phyloP scores from a whole-genome alignment of 2,329 filamentous ascomycete genomes.

The Pseudogymnoascus sp. region DNA sequence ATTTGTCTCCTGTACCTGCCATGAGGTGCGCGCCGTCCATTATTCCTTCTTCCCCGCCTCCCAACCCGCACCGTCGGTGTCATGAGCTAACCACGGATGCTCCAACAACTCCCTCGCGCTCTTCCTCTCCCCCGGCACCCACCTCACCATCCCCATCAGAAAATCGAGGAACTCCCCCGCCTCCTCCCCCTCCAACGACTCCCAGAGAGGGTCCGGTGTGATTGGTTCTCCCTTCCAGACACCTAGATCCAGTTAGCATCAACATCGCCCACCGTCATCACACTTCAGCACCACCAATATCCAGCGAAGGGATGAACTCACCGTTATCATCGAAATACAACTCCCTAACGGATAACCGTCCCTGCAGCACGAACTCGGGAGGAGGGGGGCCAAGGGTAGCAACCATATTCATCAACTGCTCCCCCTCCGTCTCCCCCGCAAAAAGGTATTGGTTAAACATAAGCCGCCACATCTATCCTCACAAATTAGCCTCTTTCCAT shows the following conservation, averaged over 20 bases:
- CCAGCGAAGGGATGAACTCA: background rate
- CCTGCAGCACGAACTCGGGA: constrained; percentile 20
- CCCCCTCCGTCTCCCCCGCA: constrained; percentile 22
- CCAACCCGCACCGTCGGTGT: background rate
- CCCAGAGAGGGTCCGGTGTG: constrained; percentile 10
- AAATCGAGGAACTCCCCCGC: constrained; percentile 27
- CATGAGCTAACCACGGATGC: constrained; percentile 24
- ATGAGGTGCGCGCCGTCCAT: background rate
- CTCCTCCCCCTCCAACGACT: constrained; percentile 24
- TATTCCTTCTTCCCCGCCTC: background rate
- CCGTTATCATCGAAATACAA: constrained; percentile 13
- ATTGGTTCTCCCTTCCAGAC: constrained; percentile 7
- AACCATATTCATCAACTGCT: constrained; percentile 35
- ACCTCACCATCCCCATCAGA: constrained; percentile 26
- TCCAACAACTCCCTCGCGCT: constrained; percentile 27
- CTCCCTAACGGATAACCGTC: background rate
- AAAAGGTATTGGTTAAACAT: constrained; percentile 9
- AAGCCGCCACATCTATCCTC: background rate
- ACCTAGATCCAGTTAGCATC: constrained; percentile 7
- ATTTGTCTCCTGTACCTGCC: background rate
- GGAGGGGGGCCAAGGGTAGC: constrained; percentile 33
- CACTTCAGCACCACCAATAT: background rate
- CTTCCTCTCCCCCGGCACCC: constrained; percentile 27
- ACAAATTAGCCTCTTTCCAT: background rate
- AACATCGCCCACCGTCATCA: background rate